Evolutionary conservation across 176 grass and related monocot species (phyloP), one percentile per base, ranked within the genome.

Genomic region (Urochloa ruziziensis): DNA sequence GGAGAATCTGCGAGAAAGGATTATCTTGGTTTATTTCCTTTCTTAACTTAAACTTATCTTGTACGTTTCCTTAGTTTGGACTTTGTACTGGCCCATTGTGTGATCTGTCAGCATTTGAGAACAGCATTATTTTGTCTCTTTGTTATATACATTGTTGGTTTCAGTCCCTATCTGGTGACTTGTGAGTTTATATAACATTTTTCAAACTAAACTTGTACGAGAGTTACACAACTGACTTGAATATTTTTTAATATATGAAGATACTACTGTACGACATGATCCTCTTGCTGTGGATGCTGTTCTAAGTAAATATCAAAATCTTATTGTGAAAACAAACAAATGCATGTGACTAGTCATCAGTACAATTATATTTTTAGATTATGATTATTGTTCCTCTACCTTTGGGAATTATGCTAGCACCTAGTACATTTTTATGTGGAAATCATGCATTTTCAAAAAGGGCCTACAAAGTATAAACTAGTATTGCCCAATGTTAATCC

Each of bases 291-390:
- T 47, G 75, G 57, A 73, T 65, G 46, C 53, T 15, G 35, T 56
- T 56, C 27, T 65, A 78, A 29, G 48, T 29, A 71, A 13, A 46
- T 71, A 44, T 36, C 67, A 17, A 61, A 17, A 64, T 76, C 25
- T 62, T 73, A 25, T 62, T 54, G 21, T 52, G 36, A 67, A 73
- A 63, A 62, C 53, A 89, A 69, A 85, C 82, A 89, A 81, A 81
- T 85, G 77, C 88, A 89, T 76, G 87, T 81, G 87, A 81, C 70
- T 42, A 64, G 27, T 0, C 16, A 68, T 21, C 33, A 39, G n/a
- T n/a, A n/a, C n/a, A n/a, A n/a, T n/a, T n/a, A n/a, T n/a, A n/a
- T n/a, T 9, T 49, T 11, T 7, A 49, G 3, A 19, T 2, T 21
- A 51, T 73, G 51, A 23, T 68, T 23, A 2, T 21, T 51, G 25